Evolutionary conservation across 176 grass and related monocot species (phyloP).

Genomic region (Cymbopogon citratus): DNA sequence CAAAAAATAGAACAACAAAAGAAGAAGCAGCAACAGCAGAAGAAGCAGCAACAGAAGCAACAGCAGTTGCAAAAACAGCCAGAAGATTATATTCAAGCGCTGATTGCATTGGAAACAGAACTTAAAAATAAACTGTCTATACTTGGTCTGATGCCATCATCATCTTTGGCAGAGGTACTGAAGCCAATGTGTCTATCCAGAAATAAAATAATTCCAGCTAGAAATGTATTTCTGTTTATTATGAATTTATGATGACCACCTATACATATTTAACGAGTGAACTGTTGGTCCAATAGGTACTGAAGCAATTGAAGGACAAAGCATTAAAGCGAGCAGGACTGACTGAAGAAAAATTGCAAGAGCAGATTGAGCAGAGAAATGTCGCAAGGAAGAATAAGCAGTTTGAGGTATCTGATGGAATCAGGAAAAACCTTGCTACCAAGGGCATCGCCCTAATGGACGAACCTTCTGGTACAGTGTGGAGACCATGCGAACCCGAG

Average conservation of each 20-base stretch:
- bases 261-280: not conserved
- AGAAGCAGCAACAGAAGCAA: slow-evolving; percentile 55
- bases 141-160: slow-evolving; percentile 55
- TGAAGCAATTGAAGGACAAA: slow-evolving; percentile 30
- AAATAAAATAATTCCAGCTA: not conserved
- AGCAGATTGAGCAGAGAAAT: slow-evolving; percentile 32
- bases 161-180: slow-evolving; percentile 53
- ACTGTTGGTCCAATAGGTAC: not conserved
- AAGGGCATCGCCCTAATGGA: slow-evolving; percentile 80
- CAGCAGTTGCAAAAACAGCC: slow-evolving; percentile 44
- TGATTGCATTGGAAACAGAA: slow-evolving; percentile 57
- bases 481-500: slow-evolving; percentile 68
- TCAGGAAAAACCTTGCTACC: slow-evolving; percentile 45
- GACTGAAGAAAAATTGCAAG: slow-evolving; percentile 36
- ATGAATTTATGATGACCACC: not conserved
- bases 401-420: slow-evolving; percentile 41
- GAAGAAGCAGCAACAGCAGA: slow-evolving; percentile 48
- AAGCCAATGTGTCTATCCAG: not conserved
- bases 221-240: slow-evolving; percentile 12
- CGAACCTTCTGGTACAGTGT: slow-evolving; percentile 62
- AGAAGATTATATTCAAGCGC: slow-evolving; percentile 55
- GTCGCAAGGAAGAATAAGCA: slow-evolving; percentile 42
- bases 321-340: slow-evolving; percentile 45
- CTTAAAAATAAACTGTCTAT: slow-evolving; percentile 50
- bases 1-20: slow-evolving; percentile 48